Evolutionary conservation across 2,329 filamentous ascomycete species (phyloP).

Genomic region (Macroventuria anomochaeta): DNA sequence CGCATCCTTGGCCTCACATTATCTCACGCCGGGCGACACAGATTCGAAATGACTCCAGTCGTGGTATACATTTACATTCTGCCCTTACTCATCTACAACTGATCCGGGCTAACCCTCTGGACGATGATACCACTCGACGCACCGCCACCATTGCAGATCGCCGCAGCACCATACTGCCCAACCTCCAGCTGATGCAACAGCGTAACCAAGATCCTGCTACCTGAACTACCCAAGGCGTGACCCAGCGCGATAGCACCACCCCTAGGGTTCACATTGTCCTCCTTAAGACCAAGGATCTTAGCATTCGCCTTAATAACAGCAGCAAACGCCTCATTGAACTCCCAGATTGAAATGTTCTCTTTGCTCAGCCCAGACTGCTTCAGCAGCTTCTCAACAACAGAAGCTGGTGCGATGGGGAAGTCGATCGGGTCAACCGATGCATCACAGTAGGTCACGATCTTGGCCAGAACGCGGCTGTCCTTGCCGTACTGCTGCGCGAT

Average conservation of each 20-base stretch:
- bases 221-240: conserved; percentile 91
- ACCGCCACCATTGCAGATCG: conserved; percentile 96
- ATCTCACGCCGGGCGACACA: too few relatives aligned
- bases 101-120: conserved; percentile 66
- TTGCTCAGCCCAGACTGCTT: conserved; percentile 88
- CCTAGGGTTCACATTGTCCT: conserved; percentile 82
- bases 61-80: neutral
- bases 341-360: conserved; percentile 92
- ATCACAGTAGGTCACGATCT: conserved; percentile 84
- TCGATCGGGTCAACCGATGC: conserved; percentile 87
- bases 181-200: conserved; percentile 89
- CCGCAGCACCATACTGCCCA: conserved; percentile 92
- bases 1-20: too few relatives aligned
- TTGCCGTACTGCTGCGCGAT: conserved; percentile 81
- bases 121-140: conserved; percentile 91
- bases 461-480: conserved; percentile 81
- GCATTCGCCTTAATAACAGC: conserved; percentile 94
- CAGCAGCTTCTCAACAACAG: conserved; percentile 89
- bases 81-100: conserved; percentile 23
- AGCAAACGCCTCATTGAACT: conserved; percentile 98
- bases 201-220: conserved; percentile 87
- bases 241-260: conserved; percentile 92
- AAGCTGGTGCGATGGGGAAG: conserved; percentile 90
- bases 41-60: too few relatives aligned
- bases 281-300: conserved; percentile 84